Base-by-base conservation (phyloP, 805 yeast genomes). In the Hanseniaspora jakobsenii region DNA sequence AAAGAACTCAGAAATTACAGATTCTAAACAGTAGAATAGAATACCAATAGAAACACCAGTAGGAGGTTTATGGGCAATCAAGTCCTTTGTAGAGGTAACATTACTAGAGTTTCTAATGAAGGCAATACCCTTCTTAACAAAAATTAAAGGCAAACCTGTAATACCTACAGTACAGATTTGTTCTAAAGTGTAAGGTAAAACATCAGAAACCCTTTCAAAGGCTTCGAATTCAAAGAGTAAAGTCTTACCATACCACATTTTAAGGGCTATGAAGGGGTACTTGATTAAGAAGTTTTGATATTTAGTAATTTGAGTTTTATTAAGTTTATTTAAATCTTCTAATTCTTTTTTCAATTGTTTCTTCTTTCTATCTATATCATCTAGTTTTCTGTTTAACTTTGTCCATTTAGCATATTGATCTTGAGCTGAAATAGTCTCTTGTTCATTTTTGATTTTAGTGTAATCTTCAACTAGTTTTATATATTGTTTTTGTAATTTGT, bases 341-440 rank as follows among this genome's bases (percentile, higher is more conserved):
- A 65, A 54, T 12, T 79, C 55, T 9, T 59, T 53, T 32, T 61
- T 57, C 36, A 73, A 51, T 7, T 52, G 47, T 14, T 67, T 70
- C 34, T 80, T 63, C 48, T 81, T 75, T 13, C 61, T 66, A 35
- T 69, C 66, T 39, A 82, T 55, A 48, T 71, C 69, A 51, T 79
- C 86, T 47, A 70, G 64, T 52, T 70, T 72, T 38, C 98, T 72
- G 55, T 85, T 87, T 50, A 87, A 67, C 59, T 85, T 85, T 1
- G 96, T 93, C 97, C 97, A 91, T 55, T 74, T 78, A 23, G 96
- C 95, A 60, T 89, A 91, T 55, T 91, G 78, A 58, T 91, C 96
- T 60, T 89, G 95, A 1, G 96, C 89, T 45, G 84, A 74, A 8
- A 86, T 72, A 2, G 67, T 50, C 24, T 73, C 66, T 49, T 85